Evolutionary conservation across 805 yeast species (phyloP), one percentile per base, ranked within the genome.

Genomic region (Blastobotrys parvus): DNA sequence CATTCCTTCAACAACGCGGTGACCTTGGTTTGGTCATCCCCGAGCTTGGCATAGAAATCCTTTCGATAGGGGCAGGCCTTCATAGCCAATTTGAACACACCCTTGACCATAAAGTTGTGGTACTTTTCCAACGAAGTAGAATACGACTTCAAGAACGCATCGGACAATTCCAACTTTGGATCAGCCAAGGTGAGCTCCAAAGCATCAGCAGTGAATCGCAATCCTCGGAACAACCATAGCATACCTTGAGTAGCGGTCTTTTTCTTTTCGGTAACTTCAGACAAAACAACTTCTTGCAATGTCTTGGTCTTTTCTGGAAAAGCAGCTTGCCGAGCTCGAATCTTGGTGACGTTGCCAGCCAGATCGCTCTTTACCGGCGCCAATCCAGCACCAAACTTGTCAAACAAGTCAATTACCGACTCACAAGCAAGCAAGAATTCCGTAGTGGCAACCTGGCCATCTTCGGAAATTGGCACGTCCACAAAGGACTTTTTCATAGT

Each of bases 21-120:
- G 18, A 88, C 94, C 58, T 73, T 75, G 27, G 67, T 80, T 17
- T 43, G 45, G 13, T 58, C 58, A 60, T 78, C 82, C 45, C 95
- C 95, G 54, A 87, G 74, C 68, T 86, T 87, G 46, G 63, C 80
- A 57, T 85, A 87, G 60, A 87, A 84, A 58, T 79, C 94, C 61
- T 76, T 78, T 69, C 95, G 77, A 66, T 85, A 88, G 10, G 96
- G 96, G 64, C 94, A 85, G 1, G 95, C 94, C 64, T 83, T 84
- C 95, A 87, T 88, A 39, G 96, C 96, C 61, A 88, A 72, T 63
- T 85, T 85, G 75, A 87, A 87, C 42, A 88, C 78, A 21, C 95
- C 95, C 58, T 81, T 82, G 49, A 87, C 72, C 56, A 87, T 69
- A 74, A 87, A 76, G 42, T 81, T 79, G 67, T 87, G 96, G 66